Percentiles rank a stretch among this genome's conserved stretches.
These are phyloP conservation scores for Fusarium udum DNA, from an alignment of 2,329 filamentous ascomycete species.

Conservation along the genomic window DNA sequence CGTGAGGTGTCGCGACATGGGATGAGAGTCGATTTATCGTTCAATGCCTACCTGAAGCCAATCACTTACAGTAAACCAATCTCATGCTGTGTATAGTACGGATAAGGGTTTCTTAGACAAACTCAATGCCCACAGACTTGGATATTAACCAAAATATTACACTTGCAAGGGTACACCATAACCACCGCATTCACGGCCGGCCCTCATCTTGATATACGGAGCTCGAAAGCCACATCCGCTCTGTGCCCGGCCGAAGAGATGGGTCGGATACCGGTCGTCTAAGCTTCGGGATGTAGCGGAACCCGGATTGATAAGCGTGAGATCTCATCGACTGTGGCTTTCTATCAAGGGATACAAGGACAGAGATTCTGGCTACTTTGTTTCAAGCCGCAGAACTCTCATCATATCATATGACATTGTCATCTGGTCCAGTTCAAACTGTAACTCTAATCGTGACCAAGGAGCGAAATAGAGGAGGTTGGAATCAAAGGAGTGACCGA, in stretches of 20 bases:
- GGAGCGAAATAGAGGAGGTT: slow-evolving; percentile 4
- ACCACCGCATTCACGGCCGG: background rate
- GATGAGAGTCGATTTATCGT: background rate
- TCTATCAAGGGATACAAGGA: background rate
- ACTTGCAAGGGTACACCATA: background rate
- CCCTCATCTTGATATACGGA: slow-evolving; percentile 2
- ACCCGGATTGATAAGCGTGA: background rate
- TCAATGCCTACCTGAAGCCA: background rate
- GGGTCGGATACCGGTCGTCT: background rate
- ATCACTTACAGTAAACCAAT: background rate
- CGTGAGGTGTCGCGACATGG: background rate
- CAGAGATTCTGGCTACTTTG: background rate
- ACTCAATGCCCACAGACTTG: background rate
- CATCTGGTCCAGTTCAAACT: background rate
- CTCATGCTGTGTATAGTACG: background rate
- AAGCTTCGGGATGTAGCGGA: slow-evolving; percentile 3
- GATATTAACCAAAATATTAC: background rate
- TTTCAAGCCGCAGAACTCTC: background rate
- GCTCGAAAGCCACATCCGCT: slow-evolving; percentile 9
- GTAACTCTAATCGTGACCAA: background rate
- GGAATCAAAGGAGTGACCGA: background rate
- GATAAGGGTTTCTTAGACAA: background rate
- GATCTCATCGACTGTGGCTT: slow-evolving; percentile 8
- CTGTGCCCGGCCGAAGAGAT: slow-evolving; percentile 6
- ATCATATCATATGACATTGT: background rate